Base-by-base conservation (phyloP, 305 asterid species). In the Andrographis paniculata region DNA sequence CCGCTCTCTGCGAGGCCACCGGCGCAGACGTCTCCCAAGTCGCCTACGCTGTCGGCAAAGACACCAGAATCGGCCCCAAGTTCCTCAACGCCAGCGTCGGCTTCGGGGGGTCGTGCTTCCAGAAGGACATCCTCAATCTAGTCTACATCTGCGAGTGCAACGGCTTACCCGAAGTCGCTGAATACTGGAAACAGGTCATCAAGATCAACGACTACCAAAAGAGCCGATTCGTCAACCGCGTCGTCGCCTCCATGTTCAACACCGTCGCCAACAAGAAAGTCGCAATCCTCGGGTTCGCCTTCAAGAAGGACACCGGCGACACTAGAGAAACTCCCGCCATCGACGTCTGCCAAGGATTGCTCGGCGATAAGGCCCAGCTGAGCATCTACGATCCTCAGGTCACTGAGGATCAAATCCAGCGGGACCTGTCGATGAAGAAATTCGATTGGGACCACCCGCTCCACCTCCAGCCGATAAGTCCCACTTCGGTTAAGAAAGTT, bases 311-410 rank as follows among this genome's bases (percentile, higher is more conserved):
- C n/a, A 53, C 59, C 12, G 59, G 59, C 10, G 59, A 53, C 42
- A 76, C 84, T 0, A 46, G 84, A 19, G 84, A 76, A 45, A 76
- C 84, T 12, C 77, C 84, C 0, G 84, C 80, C 9, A 76, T 76
- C 14, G 77, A 76, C 27, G 73, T 72, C 18, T 72, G 80, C 58
- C 58, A 73, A 50, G 77, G 80, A 7, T 64, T 76, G n/a, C 12
- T 76, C 20, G 73, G 68, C 17, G 84, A 76, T 52, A 72, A 64
- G 37, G 80, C 77, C 11, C 55, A 20, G 4, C 43, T 76, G 48
- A 72, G 69, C 63, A 76, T 76, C 36, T 76, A 76, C 15, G 84
- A 76, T 40, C 84, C 84, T 16, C 80, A 53, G 28, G 59, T 49
- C 20, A 49, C 43, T 1, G 55, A 49, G 42, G 55, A 49, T 10